These are phyloP conservation scores for Chlorella variabilis DNA, from an alignment of 163 green algal species.

Conservation along the genomic window DNA sequence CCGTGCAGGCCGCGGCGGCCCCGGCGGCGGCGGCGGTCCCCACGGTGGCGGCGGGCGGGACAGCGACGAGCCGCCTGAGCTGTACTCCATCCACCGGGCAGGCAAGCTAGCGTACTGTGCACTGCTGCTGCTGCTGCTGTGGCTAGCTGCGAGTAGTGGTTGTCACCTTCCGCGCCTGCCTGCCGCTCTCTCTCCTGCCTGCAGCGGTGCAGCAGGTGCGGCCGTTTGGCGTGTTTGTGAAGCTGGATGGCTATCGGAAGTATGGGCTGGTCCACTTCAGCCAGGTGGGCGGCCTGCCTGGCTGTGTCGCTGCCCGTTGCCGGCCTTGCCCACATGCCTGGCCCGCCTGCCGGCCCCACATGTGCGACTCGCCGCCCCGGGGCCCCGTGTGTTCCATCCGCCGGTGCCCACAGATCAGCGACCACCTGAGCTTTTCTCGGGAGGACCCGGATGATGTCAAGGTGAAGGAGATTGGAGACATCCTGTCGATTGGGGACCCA, in stretches of 20 bases:
- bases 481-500: conserved; percentile 37
- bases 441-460: conserved; percentile 75
- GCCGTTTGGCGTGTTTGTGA: conserved; percentile 87
- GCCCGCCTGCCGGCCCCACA: too few relatives aligned
- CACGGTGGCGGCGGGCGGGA: conserved; percentile 35
- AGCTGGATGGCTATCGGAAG: conserved; percentile 67
- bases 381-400: not conserved
- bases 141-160: too few relatives aligned
- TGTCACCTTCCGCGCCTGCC: not conserved
- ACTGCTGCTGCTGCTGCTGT: too few relatives aligned
- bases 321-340: too few relatives aligned
- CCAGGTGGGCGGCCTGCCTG: conserved; percentile 50
- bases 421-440: conserved; percentile 21
- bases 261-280: conserved; percentile 84
- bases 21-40: conserved; percentile 1
- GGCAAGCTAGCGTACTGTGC: too few relatives aligned
- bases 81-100: conserved; percentile 59
- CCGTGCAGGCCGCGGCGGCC: conserved; percentile 1
- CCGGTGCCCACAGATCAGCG: conserved; percentile 22
- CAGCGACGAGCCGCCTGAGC: conserved; percentile 64
- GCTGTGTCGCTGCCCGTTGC: too few relatives aligned
- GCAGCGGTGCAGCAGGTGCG: conserved; percentile 60
- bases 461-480: conserved; percentile 56
- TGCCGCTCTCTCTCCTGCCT: too few relatives aligned
- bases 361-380: too few relatives aligned